Conservation (phyloP, 495 filamentous ascomycete species). For the Neurospora pannonica region DNA sequence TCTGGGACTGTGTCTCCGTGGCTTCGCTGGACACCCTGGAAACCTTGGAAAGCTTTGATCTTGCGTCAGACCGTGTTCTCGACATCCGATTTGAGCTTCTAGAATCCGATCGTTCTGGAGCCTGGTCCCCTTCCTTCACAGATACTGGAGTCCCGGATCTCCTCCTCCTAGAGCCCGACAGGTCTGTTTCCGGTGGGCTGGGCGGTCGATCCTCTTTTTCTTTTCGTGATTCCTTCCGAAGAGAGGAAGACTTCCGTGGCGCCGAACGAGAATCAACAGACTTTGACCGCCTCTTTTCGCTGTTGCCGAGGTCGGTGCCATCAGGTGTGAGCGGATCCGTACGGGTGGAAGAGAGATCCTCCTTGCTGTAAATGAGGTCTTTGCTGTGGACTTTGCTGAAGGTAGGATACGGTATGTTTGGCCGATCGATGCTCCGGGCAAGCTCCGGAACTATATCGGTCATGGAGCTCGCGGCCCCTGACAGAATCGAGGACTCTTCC, state of each 20-base stretch:
- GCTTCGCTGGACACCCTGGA: slow-evolving; percentile 40
- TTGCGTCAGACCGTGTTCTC: slow-evolving; percentile 31
- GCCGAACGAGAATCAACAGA: slow-evolving; percentile 18
- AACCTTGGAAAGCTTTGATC: slow-evolving; percentile 36
- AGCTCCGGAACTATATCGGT: slow-evolving; percentile 44
- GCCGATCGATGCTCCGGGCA: slow-evolving; percentile 31
- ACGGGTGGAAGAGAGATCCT: slow-evolving; percentile 37
- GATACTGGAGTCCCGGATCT: slow-evolving; percentile 27
- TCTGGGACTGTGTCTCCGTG: slow-evolving; percentile 14
- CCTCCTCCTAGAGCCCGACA: slow-evolving; percentile 34
- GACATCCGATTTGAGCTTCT: slow-evolving; percentile 31
- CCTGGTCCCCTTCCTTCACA: slow-evolving; percentile 21
- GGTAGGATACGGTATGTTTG: slow-evolving; percentile 68
- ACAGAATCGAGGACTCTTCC: slow-evolving; percentile 17
- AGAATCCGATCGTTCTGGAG: slow-evolving; percentile 23
- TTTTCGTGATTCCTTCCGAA: slow-evolving; percentile 22
- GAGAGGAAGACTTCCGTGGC: slow-evolving; percentile 20
- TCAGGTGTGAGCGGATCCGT: slow-evolving; percentile 64
- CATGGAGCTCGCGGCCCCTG: slow-evolving; percentile 26
- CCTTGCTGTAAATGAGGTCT: slow-evolving; percentile 58
- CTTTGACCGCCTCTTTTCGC: slow-evolving; percentile 34
- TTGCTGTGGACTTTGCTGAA: slow-evolving; percentile 90
- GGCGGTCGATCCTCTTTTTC: slow-evolving; percentile 40
- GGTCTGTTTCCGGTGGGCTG: slow-evolving; percentile 47
- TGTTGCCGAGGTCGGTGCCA: slow-evolving; percentile 61